Base-by-base conservation (phyloP, 1,284 basidiomycete species). In the Cronartium quercuum region DNA sequence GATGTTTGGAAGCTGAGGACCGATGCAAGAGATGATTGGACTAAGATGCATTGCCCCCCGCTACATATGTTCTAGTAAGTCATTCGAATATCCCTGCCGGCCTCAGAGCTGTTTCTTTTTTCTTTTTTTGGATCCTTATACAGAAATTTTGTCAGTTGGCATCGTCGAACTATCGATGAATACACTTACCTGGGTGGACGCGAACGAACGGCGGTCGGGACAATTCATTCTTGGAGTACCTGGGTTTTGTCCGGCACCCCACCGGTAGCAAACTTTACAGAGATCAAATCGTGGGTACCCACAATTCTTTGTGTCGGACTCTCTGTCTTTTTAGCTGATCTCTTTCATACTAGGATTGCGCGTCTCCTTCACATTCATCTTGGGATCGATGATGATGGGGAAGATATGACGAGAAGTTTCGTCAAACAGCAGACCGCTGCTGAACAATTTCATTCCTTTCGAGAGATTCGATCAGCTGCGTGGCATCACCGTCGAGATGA, bases 231-330 rank as follows among this genome's bases (percentile, higher is more conserved):
- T 0, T 88, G 90, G 75, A 87, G 91, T 76, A 89, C 89, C 71
- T 97, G 94, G 94, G 91, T 97, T 3, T 85, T 97, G n/a, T 97
- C 94, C 0, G 94, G 94, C 44, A 97, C 94, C 21, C 94, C 94
- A 1, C 94, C 94, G 0, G 90, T 93, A 65, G 89, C 91, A 76
- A 91, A 94, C 82, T 97, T 97, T 81, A 88, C 88, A 2, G 89
- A 93, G 6, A 84, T 97, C 78, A 94, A 94, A 84, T 92, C 90
- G 82, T 82, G 62, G 76, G 81, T 68, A n/a, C 10, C 6, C 10
- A 24, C 47, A 0, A 12, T 35, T 6, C 1, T 24, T 35, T 15
- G 62, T n/a, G 13, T 65, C 15, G n/a, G 34, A 18, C 34, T 21
- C 51, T 15, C 29, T 38, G 29, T 34, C 66, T 15, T 10, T 2